phyloP scores from a whole-genome alignment of 2,329 filamentous ascomycete species.

The Phialophora chinensis region DNA sequence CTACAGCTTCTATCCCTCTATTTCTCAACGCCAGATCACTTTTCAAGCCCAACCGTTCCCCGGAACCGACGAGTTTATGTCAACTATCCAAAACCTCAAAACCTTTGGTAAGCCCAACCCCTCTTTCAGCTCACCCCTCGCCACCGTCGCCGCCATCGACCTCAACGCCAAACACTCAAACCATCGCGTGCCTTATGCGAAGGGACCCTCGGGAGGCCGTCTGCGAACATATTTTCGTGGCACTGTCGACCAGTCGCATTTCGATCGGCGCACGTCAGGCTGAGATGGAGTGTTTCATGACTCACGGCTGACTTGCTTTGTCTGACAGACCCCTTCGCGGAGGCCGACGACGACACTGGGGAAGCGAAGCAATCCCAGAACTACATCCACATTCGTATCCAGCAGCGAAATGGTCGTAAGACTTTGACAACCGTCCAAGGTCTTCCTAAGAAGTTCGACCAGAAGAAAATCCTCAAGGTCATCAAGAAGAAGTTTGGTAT shows the following conservation, averaged over 20 bases:
- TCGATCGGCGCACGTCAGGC: background rate
- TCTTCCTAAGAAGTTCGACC: conserved; percentile 97
- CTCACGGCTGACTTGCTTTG: conserved; percentile 25
- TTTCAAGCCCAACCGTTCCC: conserved; percentile 16
- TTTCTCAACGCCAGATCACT: conserved; percentile 5
- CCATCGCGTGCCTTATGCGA: conserved; percentile 1
- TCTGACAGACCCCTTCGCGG: conserved; percentile 95
- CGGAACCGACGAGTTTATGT: conserved; percentile 80
- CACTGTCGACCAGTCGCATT: background rate
- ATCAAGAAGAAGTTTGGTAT: conserved; percentile 99
- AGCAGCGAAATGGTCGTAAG: conserved; percentile 99
- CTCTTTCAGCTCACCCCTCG: conserved; percentile 32
- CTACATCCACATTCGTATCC: conserved; percentile 99
- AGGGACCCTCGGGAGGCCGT: background rate
- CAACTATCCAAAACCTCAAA: conserved; percentile 94
- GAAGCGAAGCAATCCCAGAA: conserved; percentile 94
- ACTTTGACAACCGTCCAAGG: conserved; percentile 99
- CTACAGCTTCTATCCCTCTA: conserved; percentile 7
- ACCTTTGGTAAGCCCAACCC: conserved; percentile 75
- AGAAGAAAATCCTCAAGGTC: conserved; percentile 99
- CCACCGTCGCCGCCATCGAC: conserved; percentile 1
- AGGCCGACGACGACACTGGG: conserved; percentile 99
- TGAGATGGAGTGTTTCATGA: conserved; percentile 8
- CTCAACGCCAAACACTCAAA: background rate
- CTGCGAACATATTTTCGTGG: background rate